phyloP scores from a whole-genome alignment of 768 basidiomycete species.

The Paxillus rubicundulus region DNA sequence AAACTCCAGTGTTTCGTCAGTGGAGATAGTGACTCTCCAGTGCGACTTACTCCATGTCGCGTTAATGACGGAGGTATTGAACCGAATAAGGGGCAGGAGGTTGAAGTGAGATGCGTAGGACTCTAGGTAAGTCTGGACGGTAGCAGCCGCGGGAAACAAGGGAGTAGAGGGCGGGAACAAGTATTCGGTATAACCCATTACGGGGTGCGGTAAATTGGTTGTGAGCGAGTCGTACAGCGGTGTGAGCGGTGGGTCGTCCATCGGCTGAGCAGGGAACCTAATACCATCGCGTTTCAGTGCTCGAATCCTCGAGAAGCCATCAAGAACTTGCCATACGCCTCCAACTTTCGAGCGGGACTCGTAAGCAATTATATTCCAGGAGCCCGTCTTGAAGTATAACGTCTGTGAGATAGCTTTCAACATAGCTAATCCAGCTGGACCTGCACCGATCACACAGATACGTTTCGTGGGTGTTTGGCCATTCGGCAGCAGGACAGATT shows the following conservation, averaged over 20 bases:
- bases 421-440: slow-evolving; percentile 69
- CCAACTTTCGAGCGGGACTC: slow-evolving; percentile 68
- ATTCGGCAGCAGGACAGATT: neutral
- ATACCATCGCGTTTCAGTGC: neutral
- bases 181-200: slow-evolving; percentile 68
- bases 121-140: slow-evolving; percentile 68
- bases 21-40: slow-evolving; percentile 52
- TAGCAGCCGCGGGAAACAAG: slow-evolving; percentile 60
- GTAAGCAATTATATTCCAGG: slow-evolving; percentile 64
- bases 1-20: slow-evolving; percentile 39
- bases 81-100: slow-evolving; percentile 57
- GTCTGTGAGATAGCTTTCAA: slow-evolving; percentile 65
- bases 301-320: neutral
- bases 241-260: slow-evolving; percentile 54
- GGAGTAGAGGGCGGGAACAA: slow-evolving; percentile 70
- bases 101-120: slow-evolving; percentile 62
- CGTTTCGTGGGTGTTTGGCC: slow-evolving; percentile 23
- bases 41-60: slow-evolving; percentile 39
- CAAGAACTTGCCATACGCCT: slow-evolving; percentile 64
- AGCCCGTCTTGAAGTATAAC: slow-evolving; percentile 49
- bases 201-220: slow-evolving; percentile 77
- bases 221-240: slow-evolving; percentile 78
- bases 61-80: slow-evolving; percentile 55
- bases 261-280: slow-evolving; percentile 57
- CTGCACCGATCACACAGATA: slow-evolving; percentile 75